Conservation (phyloP, 2,329 filamentous ascomycete species). For the Periglandula ipomoeae region DNA sequence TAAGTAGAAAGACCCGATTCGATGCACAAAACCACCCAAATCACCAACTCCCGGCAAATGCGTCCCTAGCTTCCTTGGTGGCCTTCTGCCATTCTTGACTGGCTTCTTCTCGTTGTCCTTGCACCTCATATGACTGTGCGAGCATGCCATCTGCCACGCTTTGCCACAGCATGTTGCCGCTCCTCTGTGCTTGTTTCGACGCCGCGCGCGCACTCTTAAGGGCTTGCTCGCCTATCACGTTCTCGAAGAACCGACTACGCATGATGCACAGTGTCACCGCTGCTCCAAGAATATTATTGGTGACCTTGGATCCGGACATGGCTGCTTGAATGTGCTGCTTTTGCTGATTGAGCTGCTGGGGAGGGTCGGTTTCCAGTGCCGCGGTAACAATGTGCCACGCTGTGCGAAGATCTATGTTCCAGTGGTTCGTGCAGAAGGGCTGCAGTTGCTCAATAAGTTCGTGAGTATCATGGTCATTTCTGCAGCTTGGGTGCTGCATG, state of each 20-base stretch:
- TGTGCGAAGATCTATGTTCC: conserved; percentile 65
- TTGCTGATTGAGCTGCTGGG: conserved; percentile 60
- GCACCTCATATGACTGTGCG: conserved; percentile 63
- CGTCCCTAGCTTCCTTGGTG: conserved; percentile 31
- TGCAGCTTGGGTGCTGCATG: conserved; percentile 51
- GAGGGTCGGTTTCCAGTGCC: conserved; percentile 52
- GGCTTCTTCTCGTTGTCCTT: conserved; percentile 48
- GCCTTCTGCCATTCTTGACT: conserved; percentile 31
- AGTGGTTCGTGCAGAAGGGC: conserved; percentile 57
- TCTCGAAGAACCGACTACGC: conserved; percentile 72
- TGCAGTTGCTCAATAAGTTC: conserved; percentile 57
- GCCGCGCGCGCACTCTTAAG: conserved; percentile 67
- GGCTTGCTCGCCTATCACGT: conserved; percentile 71
- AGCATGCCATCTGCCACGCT: conserved; percentile 75
- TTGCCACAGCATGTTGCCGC: conserved; percentile 66
- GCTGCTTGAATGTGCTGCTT: conserved; percentile 72
- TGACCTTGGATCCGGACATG: conserved; percentile 57
- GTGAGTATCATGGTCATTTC: conserved; percentile 48
- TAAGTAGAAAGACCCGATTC: conserved; percentile 13
- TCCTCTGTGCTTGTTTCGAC: conserved; percentile 56
- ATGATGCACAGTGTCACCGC: conserved; percentile 79
- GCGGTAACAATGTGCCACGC: conserved; percentile 71
- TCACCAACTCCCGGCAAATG: conserved; percentile 28
- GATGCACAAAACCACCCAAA: conserved; percentile 7
- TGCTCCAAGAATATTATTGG: conserved; percentile 70